Base-by-base conservation (phyloP, 208 protist species). In the Trypanosoma avium region DNA sequence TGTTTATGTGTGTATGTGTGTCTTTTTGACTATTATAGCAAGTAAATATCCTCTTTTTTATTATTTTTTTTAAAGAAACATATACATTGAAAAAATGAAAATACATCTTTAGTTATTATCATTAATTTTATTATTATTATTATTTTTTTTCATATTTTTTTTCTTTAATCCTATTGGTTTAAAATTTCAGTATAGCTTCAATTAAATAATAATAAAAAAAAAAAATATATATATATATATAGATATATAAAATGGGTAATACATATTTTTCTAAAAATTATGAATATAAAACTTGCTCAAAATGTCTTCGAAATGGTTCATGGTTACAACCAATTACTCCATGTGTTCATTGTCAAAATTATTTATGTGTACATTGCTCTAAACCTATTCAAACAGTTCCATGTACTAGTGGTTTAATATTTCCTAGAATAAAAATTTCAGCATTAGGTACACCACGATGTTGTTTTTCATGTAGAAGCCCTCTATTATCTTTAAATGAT, bases 391-490 rank as follows among this genome's bases (percentile, higher is more conserved):
- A 0, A 33, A 29, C 35, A 12, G 30, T n/a, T 3, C 19, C 15
- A 29, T 46, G 46, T 7, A 48, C 36, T 12, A 24, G 15, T 17
- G 30, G 36, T 21, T 66, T 32, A 24, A 22, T 36, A 22, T 45
- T 57, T 22, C 40, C 13, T 24, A 21, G 27, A 38, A 0, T 33
- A 13, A 26, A 19, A 19, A 22, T 58, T 17, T 21, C 36, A 13
- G 15, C 21, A 24, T 26, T 10, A 10, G 43, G 38, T 8, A 19
- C 67, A 13, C 22, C 46, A 60, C 47, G 67, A 19, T 60, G 53
- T 22, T 74, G 68, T 47, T 61, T 63, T 46, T 61, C 60, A 42
- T 74, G 68, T 56, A 17, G 68, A 46, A 63, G 52, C 43, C 58
- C 49, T 48, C 47, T 63, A 36, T 42, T 68, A 0, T 58, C 56